phyloP scores from a whole-genome alignment of 805 yeast genomes.

The Teunomyces aglyptinius region DNA sequence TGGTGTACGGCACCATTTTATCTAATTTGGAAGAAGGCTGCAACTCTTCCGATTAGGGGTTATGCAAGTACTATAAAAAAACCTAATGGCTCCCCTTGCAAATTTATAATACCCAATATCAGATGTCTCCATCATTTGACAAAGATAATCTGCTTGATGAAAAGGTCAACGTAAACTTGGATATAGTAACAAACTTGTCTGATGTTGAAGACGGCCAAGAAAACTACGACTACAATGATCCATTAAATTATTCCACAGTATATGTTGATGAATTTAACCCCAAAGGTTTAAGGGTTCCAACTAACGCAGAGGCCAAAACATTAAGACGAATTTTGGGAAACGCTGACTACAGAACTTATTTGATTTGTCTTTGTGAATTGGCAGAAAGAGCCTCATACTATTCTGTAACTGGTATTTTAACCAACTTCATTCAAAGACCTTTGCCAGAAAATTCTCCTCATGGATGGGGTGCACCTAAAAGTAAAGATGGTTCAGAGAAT shows the following conservation, averaged over 20 bases:
- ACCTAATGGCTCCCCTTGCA: neutral
- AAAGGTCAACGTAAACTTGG: neutral
- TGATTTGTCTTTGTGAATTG: slow-evolving; percentile 47
- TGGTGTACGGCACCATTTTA: too few species aligned
- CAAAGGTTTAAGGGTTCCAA: slow-evolving; percentile 35
- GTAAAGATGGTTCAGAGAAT: slow-evolving; percentile 27
- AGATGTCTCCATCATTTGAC: neutral
- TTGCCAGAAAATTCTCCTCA: slow-evolving; percentile 47
- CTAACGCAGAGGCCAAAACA: slow-evolving; percentile 22
- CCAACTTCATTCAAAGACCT: slow-evolving; percentile 53
- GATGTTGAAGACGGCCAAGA: neutral
- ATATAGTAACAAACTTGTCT: neutral
- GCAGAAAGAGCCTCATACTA: slow-evolving; percentile 58
- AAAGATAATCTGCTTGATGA: neutral
- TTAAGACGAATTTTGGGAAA: slow-evolving; percentile 42
- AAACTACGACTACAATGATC: slow-evolving; percentile 15
- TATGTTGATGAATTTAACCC: slow-evolving; percentile 36
- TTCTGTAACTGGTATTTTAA: slow-evolving; percentile 43
- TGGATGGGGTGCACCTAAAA: slow-evolving; percentile 41
- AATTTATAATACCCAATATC: neutral
- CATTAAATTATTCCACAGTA: slow-evolving; percentile 16
- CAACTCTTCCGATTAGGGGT: too few species aligned
- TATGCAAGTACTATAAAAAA: too few species aligned
- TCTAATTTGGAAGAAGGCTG: too few species aligned
- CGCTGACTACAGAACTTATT: slow-evolving; percentile 48